Evolutionary conservation across 2,329 filamentous ascomycete species (phyloP).

Genomic region (Thielaviopsis punctulata): DNA sequence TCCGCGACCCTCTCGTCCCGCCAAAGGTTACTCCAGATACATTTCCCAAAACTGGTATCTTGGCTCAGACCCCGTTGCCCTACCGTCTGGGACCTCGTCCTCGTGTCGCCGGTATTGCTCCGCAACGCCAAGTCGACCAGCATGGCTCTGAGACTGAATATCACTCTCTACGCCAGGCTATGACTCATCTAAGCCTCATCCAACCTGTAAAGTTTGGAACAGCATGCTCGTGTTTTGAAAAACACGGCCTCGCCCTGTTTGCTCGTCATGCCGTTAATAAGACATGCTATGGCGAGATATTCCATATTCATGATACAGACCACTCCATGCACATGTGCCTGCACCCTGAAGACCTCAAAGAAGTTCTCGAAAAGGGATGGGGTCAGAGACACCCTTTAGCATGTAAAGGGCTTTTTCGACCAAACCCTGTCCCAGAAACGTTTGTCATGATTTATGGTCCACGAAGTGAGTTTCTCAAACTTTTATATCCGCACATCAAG

Average conservation of each 20-base stretch:
- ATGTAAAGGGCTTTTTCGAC: slow-evolving; percentile 42
- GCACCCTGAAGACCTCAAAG: slow-evolving; percentile 58
- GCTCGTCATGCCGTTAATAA: slow-evolving; percentile 46
- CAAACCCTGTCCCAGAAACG: slow-evolving; percentile 51
- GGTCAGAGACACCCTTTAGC: slow-evolving; percentile 55
- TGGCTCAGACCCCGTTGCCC: slow-evolving; percentile 39
- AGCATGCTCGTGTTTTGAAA: slow-evolving; percentile 62
- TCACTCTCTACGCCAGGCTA: slow-evolving; percentile 31
- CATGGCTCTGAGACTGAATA: slow-evolving; percentile 37
- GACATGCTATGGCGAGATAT: slow-evolving; percentile 65
- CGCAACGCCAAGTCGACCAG: slow-evolving; percentile 64
- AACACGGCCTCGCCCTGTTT: slow-evolving; percentile 64
- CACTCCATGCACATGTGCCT: slow-evolving; percentile 64
- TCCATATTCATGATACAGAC: slow-evolving; percentile 62
- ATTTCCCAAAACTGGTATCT: slow-evolving; percentile 18
- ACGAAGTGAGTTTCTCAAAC: slow-evolving; percentile 25
- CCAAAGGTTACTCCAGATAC: slow-evolving; percentile 22
- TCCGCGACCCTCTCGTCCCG: slow-evolving; percentile 54
- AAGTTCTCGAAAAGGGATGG: slow-evolving; percentile 61
- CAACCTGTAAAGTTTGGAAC: slow-evolving; percentile 35
- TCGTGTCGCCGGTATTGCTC: slow-evolving; percentile 56
- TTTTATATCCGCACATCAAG: not conserved
- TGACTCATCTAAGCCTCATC: slow-evolving; percentile 32
- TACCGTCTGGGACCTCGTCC: slow-evolving; percentile 48
- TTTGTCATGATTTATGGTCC: slow-evolving; percentile 78